Evolutionary conservation across 331 rosid genomes (phyloP), one percentile per base, ranked within the genome.

Genomic region (Malus hybrid): DNA sequence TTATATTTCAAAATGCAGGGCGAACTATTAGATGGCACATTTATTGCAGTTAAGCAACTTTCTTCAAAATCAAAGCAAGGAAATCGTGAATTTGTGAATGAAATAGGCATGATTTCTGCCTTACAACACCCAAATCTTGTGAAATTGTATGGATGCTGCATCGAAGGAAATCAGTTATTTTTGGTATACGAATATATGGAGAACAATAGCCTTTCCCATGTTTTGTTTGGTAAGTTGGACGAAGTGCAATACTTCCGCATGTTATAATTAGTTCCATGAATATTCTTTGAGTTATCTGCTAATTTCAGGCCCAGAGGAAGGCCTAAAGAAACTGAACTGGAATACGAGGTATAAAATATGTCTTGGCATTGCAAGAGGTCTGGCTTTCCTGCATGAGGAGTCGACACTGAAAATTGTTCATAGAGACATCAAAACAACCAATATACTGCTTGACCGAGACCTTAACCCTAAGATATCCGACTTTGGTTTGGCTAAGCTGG

Each of bases 31-130:
- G 85, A 86, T 69, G 90, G 90, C 18, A 81, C 84, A 11, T 19
- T 72, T 10, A 82, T 86, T 78, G 90, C 90, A 8, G 85, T 83
- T 59, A 86, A 86, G 72, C 85, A 86, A 60, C 79, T 86, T 75
- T 86, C 89, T 20, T 76, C 89, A 12, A 86, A 80, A 72, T 86
- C 85, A 11, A 80, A 64, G 72, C 89, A 83, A 63, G 89, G 89
- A 72, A 83, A 86, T 69, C 89, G 78, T 0, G 89, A 86, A 80
- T 86, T 86, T n/a, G 65, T 83, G 52, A 86, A 84, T 16, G 85
- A 86, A 80, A 86, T 86, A 52, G 89, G 89, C 61, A 64, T 78
- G 83, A 86, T 83, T 42, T 83, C 89, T 75, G 79, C 85, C 36
- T 61, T 83, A 72, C 86, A 83, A 62, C 87, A 86, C 73, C 90